Evolutionary conservation across 768 basidiomycete genomes (phyloP).

Genomic region (Mycena rosella): DNA sequence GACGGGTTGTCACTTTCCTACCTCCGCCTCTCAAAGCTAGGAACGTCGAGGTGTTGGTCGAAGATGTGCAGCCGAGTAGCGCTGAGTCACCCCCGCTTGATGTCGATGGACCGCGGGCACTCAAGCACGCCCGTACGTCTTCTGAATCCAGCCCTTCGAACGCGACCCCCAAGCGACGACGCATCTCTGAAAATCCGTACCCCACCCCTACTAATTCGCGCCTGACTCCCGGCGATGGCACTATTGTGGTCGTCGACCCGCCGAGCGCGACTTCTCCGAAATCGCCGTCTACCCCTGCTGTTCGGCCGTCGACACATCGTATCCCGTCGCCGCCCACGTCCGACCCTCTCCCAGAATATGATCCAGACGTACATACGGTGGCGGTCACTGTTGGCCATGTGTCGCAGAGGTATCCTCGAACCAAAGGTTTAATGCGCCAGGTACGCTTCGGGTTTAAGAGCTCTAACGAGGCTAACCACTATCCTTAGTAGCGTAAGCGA

Average conservation of each 20-base stretch:
- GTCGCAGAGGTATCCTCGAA: conserved; percentile 23
- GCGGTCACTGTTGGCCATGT: conserved; percentile 10
- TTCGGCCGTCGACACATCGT: conserved; percentile 4
- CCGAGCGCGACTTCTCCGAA: neutral
- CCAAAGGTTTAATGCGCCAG: conserved; percentile 26
- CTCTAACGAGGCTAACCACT: conserved; percentile 16
- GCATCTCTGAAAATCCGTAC: conserved; percentile 28
- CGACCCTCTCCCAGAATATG: conserved; percentile 20
- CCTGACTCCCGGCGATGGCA: conserved; percentile 13
- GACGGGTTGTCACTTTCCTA: conserved; percentile 34
- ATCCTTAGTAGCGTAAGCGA: conserved; percentile 31
- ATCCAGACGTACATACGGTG: conserved; percentile 1
- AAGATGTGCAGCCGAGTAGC: neutral
- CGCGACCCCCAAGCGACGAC: conserved; percentile 32
- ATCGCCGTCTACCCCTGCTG: conserved; percentile 1
- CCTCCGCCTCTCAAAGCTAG: conserved; percentile 32
- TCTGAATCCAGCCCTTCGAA: conserved; percentile 4
- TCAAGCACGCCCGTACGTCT: conserved; percentile 15
- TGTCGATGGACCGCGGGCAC: neutral
- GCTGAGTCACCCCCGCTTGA: neutral
- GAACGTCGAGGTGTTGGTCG: conserved; percentile 25
- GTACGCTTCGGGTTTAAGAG: conserved; percentile 1
- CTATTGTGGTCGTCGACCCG: too few species aligned
- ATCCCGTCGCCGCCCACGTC: conserved; percentile 33
- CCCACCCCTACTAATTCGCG: conserved; percentile 31